Evolutionary conservation across 2,329 filamentous ascomycete genomes (phyloP).

Genomic region (Leptographium wingfieldii): DNA sequence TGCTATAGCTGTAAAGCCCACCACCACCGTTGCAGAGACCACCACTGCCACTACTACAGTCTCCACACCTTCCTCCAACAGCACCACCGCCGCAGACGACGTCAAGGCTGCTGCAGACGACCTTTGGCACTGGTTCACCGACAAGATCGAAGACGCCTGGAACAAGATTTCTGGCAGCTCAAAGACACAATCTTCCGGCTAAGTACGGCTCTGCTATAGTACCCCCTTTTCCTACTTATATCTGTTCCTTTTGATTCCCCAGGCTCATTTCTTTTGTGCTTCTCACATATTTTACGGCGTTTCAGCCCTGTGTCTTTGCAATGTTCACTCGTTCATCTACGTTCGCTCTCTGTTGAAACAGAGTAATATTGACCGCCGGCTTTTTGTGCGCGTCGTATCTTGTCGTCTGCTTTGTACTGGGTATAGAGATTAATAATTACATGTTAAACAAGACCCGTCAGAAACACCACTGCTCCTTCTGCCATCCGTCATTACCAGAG

Average conservation of each 20-base stretch:
- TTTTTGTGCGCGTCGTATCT: background rate
- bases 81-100: background rate
- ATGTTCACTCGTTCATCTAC: background rate
- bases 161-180: slow-evolving; percentile 24
- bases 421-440: background rate
- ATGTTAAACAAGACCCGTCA: background rate
- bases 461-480: background rate
- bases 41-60: background rate
- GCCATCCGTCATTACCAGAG: background rate
- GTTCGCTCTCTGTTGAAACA: background rate
- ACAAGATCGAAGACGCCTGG: slow-evolving; percentile 33
- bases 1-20: background rate
- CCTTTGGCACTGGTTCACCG: slow-evolving; percentile 40
- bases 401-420: background rate
- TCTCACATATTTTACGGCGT: background rate
- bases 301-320: background rate
- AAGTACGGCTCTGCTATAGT: background rate
- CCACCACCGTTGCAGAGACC: background rate
- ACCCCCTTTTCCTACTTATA: background rate
- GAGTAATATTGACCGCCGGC: background rate
- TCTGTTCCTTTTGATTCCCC: background rate
- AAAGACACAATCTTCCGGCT: background rate
- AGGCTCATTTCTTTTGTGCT: background rate
- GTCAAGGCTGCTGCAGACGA: slow-evolving; percentile 10
- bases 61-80: background rate